Conservation (phyloP, 139 green algal species). For the Coelastrella sp. region DNA sequence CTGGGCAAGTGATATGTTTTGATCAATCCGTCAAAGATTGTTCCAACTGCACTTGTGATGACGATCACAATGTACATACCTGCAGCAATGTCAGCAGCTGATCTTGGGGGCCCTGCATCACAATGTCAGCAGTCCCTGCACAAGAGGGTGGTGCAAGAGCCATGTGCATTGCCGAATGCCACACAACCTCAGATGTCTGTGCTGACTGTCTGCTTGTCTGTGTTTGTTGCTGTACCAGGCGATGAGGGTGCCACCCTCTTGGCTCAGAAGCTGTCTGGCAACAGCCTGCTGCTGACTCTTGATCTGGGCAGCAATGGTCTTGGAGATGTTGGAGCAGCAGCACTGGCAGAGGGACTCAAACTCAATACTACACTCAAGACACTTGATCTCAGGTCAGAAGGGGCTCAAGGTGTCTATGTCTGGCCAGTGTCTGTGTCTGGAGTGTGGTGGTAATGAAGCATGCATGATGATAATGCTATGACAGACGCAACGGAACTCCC, state of each 20-base stretch:
- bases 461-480: not conserved
- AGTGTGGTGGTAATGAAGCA: not conserved
- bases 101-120: no score
- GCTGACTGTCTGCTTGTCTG: not conserved
- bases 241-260: slow-evolving; percentile 72
- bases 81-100: no score
- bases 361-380: slow-evolving; percentile 87
- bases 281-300: slow-evolving; percentile 73
- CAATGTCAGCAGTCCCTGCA: no score
- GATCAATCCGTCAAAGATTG: no score
- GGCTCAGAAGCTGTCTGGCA: slow-evolving; percentile 67
- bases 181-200: not conserved
- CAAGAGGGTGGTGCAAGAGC: no score
- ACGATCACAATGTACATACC: no score
- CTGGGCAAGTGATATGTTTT: no score
- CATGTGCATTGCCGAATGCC: not conserved
- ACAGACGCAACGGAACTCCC: not conserved
- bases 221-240: slow-evolving; percentile 3
- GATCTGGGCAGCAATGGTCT: slow-evolving; percentile 96
- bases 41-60: no score
- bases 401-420: not conserved
- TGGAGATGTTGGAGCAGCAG: slow-evolving; percentile 68
- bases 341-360: slow-evolving; percentile 87
- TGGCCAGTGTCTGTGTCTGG: not conserved
- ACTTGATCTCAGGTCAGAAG: slow-evolving; percentile 84